Evolutionary conservation across 192 early-diverging fungal genomes (phyloP).

Genomic region (Phlyctochytrium arcticum): DNA sequence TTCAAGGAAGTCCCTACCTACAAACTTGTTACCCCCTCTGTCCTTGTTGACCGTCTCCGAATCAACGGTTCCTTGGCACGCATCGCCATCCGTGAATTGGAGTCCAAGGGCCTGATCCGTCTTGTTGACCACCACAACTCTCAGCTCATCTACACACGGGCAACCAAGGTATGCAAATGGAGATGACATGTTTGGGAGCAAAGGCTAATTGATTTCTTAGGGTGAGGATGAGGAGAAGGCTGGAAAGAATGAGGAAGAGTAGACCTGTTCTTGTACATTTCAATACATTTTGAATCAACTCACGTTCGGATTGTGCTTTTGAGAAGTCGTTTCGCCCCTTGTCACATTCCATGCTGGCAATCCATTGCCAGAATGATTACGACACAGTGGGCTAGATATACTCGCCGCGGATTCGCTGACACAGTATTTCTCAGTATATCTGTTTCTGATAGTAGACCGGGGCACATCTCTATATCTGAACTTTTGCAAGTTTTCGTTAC

Average conservation of each 20-base stretch:
- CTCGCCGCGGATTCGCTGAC: too few species aligned
- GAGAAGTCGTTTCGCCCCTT: not conserved
- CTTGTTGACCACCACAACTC: slow-evolving; percentile 86
- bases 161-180: slow-evolving; percentile 41
- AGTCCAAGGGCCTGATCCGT: slow-evolving; percentile 87
- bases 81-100: slow-evolving; percentile 90
- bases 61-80: slow-evolving; percentile 98
- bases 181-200: not conserved
- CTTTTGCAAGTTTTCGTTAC: too few species aligned
- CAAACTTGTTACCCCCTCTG: slow-evolving; percentile 98
- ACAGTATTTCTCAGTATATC: too few species aligned
- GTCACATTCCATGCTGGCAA: too few species aligned
- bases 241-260: slow-evolving; percentile 30
- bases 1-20: slow-evolving; percentile 99
- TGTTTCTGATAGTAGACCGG: too few species aligned
- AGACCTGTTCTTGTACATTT: slow-evolving; percentile 19
- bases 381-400: too few species aligned
- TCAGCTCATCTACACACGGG: slow-evolving; percentile 65
- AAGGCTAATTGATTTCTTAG: not conserved
- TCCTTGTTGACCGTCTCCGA: slow-evolving; percentile 96
- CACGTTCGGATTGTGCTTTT: too few species aligned
- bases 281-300: too few species aligned
- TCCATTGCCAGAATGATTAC: too few species aligned
- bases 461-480: too few species aligned
- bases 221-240: slow-evolving; percentile 13